Evolutionary conservation across 192 early-diverging fungal genomes (phyloP), one percentile per base, ranked within the genome.

Genomic region (Mortierella antarctica): DNA sequence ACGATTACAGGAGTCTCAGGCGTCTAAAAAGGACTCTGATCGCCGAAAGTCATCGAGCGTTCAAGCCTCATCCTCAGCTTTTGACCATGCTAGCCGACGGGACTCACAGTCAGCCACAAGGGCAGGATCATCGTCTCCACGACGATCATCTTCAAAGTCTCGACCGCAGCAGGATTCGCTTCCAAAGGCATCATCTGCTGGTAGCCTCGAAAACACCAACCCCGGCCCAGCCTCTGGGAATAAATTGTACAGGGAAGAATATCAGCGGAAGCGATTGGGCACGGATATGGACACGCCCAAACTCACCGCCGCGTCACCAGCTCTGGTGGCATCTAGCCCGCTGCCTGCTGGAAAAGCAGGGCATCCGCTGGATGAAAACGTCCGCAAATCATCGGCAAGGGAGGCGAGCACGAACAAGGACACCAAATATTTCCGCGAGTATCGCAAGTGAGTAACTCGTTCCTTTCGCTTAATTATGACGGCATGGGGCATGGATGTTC

Each of bases 241-340:
- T 14, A 68, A 68, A 15, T 58, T 68, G 41, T 1, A n/a, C n/a
- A 57, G 46, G 42, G 57, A 69, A 21, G 67, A 69, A 13, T 57
- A 69, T 13, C 50, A 48, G 15, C 58, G 15, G 44, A 52, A 45
- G 50, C 57, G 59, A 5, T 23, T 54, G 20, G 59, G 49, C 9
- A 39, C 59, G 20, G 57, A 70, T 52, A 51, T 62, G 39, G 45
- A 60, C 9, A 70, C 68, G 8, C 59, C 68, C 39, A 70, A 70
- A 50, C 18, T n/a, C 20, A n/a, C 50, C 7, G n/a, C 40, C 5
- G 50, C 42, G 6, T 60, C 68, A 17, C 59, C 68, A 40, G 48
- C 68, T 21, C 17, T 62, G 14, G 14, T 50, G 18, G 44, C 59
- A 2, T 17, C 31, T 7, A 57, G 31, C 46, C 11, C 55, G 31